A percentile compares a stretch with the other conserved stretches of the same genome.
These are phyloP conservation scores for Adansonia grandidieri DNA, from an alignment of 441 rosid genomes.

Conservation along the genomic window DNA sequence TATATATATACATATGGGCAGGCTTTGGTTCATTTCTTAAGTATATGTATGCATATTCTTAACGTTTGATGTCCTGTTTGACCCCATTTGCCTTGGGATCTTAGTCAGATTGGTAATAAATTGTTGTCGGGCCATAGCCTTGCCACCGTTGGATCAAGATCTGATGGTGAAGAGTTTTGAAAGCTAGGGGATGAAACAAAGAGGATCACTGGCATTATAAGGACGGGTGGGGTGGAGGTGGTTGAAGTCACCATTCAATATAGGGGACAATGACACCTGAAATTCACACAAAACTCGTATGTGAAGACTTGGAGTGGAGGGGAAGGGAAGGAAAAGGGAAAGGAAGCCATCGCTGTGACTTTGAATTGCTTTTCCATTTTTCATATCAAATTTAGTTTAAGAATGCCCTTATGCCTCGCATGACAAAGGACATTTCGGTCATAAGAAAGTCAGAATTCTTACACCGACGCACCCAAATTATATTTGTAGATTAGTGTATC, in stretches of 20 bases:
- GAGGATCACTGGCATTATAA: background rate
- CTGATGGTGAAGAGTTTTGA: background rate
- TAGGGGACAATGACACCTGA: conserved; percentile 1
- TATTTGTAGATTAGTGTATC: too few species aligned
- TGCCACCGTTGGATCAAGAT: conserved; percentile 11
- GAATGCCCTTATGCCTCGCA: background rate
- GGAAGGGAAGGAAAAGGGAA: background rate
- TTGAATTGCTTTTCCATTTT: background rate
- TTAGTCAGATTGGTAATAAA: background rate
- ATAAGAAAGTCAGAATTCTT: background rate
- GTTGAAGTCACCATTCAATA: conserved; percentile 6
- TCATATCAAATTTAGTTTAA: background rate
- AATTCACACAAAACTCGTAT: background rate
- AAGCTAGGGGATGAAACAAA: background rate
- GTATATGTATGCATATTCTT: background rate
- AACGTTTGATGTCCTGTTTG: background rate
- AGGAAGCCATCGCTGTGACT: background rate
- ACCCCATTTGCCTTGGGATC: background rate
- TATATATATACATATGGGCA: conserved; percentile 5
- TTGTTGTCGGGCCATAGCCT: background rate
- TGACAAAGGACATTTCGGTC: background rate
- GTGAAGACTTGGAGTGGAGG: conserved; percentile 22
- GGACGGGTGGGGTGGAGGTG: conserved; percentile 8
- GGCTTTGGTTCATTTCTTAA: conserved; percentile 13
- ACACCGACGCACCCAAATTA: conserved; percentile 5